These are phyloP conservation scores for Orbilia blumenaviensis DNA, from an alignment of 2,329 filamentous ascomycete species.

Conservation along the genomic window DNA sequence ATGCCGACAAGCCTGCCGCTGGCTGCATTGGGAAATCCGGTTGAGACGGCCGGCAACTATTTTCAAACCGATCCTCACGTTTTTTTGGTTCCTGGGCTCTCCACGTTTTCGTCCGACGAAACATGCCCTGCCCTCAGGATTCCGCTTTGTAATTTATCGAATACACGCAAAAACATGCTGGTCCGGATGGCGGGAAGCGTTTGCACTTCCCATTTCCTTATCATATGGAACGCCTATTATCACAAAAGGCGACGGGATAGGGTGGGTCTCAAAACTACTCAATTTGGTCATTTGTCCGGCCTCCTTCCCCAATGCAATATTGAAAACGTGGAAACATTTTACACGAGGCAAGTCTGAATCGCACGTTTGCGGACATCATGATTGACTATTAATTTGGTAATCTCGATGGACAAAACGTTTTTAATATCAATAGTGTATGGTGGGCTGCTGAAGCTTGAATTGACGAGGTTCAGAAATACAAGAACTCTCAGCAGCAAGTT, in stretches of 20 bases:
- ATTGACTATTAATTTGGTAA: background rate
- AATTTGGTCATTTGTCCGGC: slow-evolving; percentile 28
- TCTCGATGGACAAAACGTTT: background rate
- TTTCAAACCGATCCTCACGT: no score
- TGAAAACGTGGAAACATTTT: slow-evolving; percentile 29
- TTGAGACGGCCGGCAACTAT: slow-evolving; percentile 33
- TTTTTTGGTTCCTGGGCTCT: slow-evolving; percentile 3
- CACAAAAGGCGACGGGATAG: slow-evolving; percentile 33
- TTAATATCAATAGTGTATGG: background rate
- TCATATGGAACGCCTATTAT: slow-evolving; percentile 19
- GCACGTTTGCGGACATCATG: slow-evolving; percentile 22
- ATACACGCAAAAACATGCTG: slow-evolving; percentile 23
- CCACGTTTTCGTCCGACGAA: slow-evolving; percentile 26
- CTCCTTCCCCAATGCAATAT: background rate
- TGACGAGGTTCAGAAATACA: background rate
- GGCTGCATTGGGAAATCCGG: slow-evolving; percentile 39
- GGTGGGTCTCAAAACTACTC: slow-evolving; percentile 12
- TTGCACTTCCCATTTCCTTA: slow-evolving; percentile 14
- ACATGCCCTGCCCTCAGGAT: slow-evolving; percentile 11
- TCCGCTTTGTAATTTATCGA: slow-evolving; percentile 22
- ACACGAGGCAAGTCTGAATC: background rate
- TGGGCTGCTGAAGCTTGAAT: background rate
- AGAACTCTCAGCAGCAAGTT: slow-evolving; percentile 14
- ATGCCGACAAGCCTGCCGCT: slow-evolving; percentile 32
- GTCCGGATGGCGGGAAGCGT: slow-evolving; percentile 34